Percentiles rank a stretch among this genome's conserved stretches.
These are phyloP conservation scores for Candida awuae DNA, from an alignment of 805 yeast genomes.

Conservation along the genomic window DNA sequence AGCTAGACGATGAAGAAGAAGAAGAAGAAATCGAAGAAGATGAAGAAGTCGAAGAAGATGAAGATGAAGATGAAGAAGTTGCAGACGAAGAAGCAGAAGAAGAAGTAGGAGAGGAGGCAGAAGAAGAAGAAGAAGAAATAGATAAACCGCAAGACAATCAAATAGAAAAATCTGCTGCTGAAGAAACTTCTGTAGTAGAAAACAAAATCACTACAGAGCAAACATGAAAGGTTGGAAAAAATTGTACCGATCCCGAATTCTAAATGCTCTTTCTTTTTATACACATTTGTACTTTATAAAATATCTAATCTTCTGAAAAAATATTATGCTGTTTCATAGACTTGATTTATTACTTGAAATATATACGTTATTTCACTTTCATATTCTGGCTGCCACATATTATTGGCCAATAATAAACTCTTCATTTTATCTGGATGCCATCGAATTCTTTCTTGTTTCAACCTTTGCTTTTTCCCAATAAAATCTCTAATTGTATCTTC, in stretches of 20 bases:
- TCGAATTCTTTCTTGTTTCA: conserved; percentile 44
- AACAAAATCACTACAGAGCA: conserved; percentile 3
- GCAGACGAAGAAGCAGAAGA: conserved; percentile 5
- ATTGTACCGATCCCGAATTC: too few relatives aligned
- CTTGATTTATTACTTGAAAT: conserved; percentile 36
- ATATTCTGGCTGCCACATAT: conserved; percentile 1
- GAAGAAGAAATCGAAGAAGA: conserved; percentile 28
- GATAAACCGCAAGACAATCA: not conserved
- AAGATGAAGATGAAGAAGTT: conserved; percentile 14
- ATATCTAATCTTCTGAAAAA: too few relatives aligned
- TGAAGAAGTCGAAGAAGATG: conserved; percentile 18
- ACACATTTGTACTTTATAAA: not conserved
- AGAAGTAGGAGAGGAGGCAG: conserved; percentile 21
- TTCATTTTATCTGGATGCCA: conserved; percentile 71
- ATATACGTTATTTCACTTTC: conserved; percentile 28
- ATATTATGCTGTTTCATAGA: conserved; percentile 24
- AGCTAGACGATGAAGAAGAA: conserved; percentile 17
- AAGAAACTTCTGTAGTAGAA: conserved; percentile 11
- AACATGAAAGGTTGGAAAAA: too few relatives aligned
- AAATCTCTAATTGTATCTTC: conserved; percentile 13
- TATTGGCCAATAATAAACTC: conserved; percentile 10
- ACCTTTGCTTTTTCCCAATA: conserved; percentile 13
- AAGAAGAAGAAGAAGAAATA: conserved; percentile 8
- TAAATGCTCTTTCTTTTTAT: not conserved
- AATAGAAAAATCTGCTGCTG: not conserved